Conservation (phyloP, 164 flowering plant genomes). For the Pachysandra terminalis region DNA sequence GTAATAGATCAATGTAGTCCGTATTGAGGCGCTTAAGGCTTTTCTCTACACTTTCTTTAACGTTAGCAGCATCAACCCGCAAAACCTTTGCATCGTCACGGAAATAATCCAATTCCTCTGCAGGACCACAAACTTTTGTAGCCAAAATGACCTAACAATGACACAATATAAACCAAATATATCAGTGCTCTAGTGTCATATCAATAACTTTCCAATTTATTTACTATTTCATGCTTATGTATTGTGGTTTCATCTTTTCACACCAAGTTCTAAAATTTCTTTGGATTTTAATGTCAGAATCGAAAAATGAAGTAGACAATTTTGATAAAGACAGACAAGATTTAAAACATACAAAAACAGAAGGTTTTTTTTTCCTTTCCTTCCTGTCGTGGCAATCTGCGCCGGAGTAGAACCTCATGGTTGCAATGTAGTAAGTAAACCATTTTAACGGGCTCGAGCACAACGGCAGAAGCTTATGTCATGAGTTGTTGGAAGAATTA, state of each 20-base stretch:
- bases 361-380: too few species aligned
- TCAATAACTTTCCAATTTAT: neutral
- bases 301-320: too few species aligned
- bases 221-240: neutral
- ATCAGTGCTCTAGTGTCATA: neutral
- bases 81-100: slow-evolving; percentile 68
- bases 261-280: neutral
- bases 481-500: too few species aligned
- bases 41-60: slow-evolving; percentile 92
- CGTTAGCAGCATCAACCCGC: slow-evolving; percentile 91
- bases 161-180: neutral
- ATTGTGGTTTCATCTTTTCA: too few species aligned
- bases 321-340: too few species aligned
- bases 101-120: slow-evolving; percentile 59
- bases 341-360: too few species aligned
- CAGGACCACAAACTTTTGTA: slow-evolving; percentile 87
- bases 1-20: slow-evolving; percentile 92
- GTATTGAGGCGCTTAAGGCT: slow-evolving; percentile 85
- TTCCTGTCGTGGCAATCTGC: too few species aligned
- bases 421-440: too few species aligned
- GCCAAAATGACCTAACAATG: slow-evolving; percentile 70
- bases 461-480: too few species aligned
- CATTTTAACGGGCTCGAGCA: too few species aligned
- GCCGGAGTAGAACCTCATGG: too few species aligned
- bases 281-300: too few species aligned